Evolutionary conservation across 2,329 filamentous ascomycete species (phyloP), one percentile per base, ranked within the genome.

Genomic region (Fusarium sp.): DNA sequence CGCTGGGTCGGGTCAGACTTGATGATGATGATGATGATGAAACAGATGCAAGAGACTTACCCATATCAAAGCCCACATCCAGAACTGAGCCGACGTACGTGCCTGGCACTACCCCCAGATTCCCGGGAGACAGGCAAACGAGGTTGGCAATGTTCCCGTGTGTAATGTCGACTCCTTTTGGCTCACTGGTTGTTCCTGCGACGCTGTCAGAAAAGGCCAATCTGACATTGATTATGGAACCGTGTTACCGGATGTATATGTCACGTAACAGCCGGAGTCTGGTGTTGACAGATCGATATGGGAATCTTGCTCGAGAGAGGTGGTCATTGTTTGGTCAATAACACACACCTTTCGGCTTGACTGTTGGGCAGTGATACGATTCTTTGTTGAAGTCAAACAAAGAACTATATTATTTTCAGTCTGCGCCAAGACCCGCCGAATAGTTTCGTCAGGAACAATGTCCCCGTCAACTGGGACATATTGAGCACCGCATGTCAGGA

Each of bases 31-130:
- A 47, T 38, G 36, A 46, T 27, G 29, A 37, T 14, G 27, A 36
- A 37, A 17, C 31, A 7, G 15, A 45, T 49, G 42, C 55, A 56
- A 49, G 49, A 32, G 33, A 73, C 81, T 66, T 75, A 85, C 84
- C 82, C 83, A 87, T 86, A 61, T 87, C 84, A 59, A 87, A 87
- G 38, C 81, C 82, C 39, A 87, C 80, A 57, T 82, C 86, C 36
- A 87, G 74, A 7, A 86, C 75, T 51, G 84, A 83, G 3, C 80
- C 82, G 8, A 87, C 84, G 11, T 78, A 78, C 10, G 76, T 80
- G 11, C 84, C 84, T 3, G 76, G 70, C 10, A 65, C 71, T 46
- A 87, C 81, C 4, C 78, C 80, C 14, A 87, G 68, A 53, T 78
- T 79, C 6, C 80, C 82, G 0, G 84, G 84, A 19, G 77, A 76